Percentiles rank a stretch among this genome's conserved stretches.
Evolutionary conservation across 306 rosid genomes (phyloP).

Genomic region (Hippophae rhamnoides): DNA sequence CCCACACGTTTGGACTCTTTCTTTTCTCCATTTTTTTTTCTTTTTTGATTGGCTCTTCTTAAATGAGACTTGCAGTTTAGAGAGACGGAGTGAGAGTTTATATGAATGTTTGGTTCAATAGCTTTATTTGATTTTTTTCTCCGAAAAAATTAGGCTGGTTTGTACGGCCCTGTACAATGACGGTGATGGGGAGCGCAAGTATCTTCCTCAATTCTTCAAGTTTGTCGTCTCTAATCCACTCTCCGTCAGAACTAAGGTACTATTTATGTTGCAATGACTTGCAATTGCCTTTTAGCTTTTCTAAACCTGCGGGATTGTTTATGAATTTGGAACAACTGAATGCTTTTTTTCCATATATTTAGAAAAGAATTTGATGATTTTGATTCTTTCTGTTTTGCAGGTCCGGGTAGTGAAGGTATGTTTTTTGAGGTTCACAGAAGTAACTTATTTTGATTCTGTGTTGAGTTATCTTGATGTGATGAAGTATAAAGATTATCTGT

Average conservation of each 20-base stretch:
- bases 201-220: constrained; percentile 94
- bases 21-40: background rate
- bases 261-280: constrained; percentile 1
- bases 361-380: background rate
- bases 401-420: constrained; percentile 94
- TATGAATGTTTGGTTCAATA: background rate
- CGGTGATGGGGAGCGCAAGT: constrained; percentile 88
- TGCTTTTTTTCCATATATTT: background rate
- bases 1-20: constrained; percentile 68
- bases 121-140: background rate
- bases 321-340: background rate
- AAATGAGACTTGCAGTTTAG: no score
- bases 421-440: constrained; percentile 29
- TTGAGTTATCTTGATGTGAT: constrained; percentile 6
- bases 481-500: constrained; percentile 5
- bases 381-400: constrained; percentile 43
- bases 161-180: constrained; percentile 93
- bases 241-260: constrained; percentile 92
- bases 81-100: background rate
- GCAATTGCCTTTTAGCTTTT: background rate
- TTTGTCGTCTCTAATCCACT: constrained; percentile 92
- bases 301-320: background rate
- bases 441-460: constrained; percentile 22
- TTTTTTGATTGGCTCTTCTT: no score
- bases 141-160: constrained; percentile 47